phyloP scores from a whole-genome alignment of 768 basidiomycete species.

The Pulveroboletus frians region DNA sequence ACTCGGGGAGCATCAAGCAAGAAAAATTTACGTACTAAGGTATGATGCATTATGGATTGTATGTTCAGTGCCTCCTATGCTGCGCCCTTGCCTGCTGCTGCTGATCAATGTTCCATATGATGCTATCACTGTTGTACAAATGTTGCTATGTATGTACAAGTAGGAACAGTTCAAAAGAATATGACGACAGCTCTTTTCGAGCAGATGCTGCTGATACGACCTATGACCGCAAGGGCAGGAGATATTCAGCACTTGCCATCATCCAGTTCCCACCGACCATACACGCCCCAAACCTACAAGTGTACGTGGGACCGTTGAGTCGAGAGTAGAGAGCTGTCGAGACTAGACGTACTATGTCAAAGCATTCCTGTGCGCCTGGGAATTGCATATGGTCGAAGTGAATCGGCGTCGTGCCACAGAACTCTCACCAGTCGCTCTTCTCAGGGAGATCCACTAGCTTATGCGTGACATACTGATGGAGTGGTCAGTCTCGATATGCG shows the following conservation, averaged over 20 bases:
- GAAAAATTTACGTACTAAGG: conserved; percentile 42
- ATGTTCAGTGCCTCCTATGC: too few species aligned
- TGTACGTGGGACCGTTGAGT: neutral
- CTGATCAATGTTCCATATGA: neutral
- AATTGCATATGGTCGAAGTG: conserved; percentile 22
- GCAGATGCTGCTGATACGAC: too few species aligned
- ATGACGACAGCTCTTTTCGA: neutral
- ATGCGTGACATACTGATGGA: conserved; percentile 22
- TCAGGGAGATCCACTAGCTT: conserved; percentile 24
- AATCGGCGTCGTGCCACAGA: conserved; percentile 31
- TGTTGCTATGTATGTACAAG: neutral
- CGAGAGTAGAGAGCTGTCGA: neutral
- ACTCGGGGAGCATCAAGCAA: conserved; percentile 28
- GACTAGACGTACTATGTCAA: conserved; percentile 3
- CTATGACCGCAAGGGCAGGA: neutral
- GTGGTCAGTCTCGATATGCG: neutral
- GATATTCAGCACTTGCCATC: conserved; percentile 14
- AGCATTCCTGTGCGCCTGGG: conserved; percentile 2
- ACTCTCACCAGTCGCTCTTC: conserved; percentile 27
- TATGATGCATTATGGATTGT: too few species aligned
- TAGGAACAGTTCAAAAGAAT: neutral
- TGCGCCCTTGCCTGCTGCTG: too few species aligned
- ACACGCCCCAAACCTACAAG: conserved; percentile 13
- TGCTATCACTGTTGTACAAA: neutral
- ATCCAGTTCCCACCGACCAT: conserved; percentile 24